Conservation (phyloP, 306 rosid species). For the Clitoria ternatea region DNA sequence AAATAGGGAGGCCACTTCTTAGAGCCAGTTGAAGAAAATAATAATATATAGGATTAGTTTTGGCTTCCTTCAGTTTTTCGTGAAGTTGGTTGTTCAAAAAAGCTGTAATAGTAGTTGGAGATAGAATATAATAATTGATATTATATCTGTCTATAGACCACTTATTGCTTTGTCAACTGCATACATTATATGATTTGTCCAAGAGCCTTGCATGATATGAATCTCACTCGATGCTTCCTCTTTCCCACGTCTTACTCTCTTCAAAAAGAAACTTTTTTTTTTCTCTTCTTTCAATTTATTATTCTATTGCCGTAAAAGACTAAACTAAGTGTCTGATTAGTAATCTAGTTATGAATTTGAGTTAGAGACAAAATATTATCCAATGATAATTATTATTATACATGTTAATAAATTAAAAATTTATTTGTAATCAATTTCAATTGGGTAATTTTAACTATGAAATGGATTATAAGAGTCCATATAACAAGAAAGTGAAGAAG, state of each 20-base stretch:
- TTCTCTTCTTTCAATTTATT: not conserved
- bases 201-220: conserved; percentile 46
- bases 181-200: conserved; percentile 28
- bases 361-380: too few species aligned
- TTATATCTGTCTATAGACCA: conserved; percentile 49
- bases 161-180: conserved; percentile 62
- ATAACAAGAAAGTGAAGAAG: conserved; percentile 28
- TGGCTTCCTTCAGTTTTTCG: conserved; percentile 28
- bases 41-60: conserved; percentile 21
- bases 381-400: too few species aligned
- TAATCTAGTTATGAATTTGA: too few species aligned
- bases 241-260: conserved; percentile 39
- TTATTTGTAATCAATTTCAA: too few species aligned
- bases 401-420: too few species aligned
- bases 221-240: conserved; percentile 69
- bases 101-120: conserved; percentile 68
- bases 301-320: conserved; percentile 22
- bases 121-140: conserved; percentile 52
- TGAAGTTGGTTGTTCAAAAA: conserved; percentile 50
- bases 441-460: too few species aligned
- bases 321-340: too few species aligned
- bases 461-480: too few species aligned
- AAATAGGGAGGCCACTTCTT: conserved; percentile 53
- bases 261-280: not conserved
- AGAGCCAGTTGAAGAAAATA: conserved; percentile 42